Evolutionary conservation across 179 eudicot species (phyloP).

Genomic region (Sideroxylon spinosum): DNA sequence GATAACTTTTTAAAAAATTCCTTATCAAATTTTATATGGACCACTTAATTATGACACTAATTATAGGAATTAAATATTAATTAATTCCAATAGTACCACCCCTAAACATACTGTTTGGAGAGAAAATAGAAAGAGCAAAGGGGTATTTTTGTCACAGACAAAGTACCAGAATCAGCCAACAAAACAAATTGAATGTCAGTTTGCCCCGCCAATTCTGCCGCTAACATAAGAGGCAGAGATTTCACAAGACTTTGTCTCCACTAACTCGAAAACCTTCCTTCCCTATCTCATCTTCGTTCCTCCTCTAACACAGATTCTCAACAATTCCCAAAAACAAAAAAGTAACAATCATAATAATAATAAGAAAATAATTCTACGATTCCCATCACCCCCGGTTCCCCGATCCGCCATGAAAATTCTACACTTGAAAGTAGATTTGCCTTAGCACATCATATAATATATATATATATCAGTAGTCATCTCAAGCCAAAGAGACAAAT

Average conservation of each 20-base stretch:
- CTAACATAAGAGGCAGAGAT: conserved; percentile 14
- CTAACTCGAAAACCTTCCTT: neutral
- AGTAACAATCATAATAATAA: neutral
- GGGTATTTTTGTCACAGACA: neutral
- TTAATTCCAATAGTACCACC: no score
- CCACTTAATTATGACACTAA: no score
- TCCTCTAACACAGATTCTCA: neutral
- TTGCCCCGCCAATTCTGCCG: conserved; percentile 16
- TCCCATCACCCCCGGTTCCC: neutral
- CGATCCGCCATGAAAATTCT: neutral
- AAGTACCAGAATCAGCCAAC: neutral
- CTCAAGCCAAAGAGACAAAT: neutral
- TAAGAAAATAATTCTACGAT: neutral
- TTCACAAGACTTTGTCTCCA: conserved; percentile 17
- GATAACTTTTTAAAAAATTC: no score
- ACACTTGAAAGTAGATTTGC: no score
- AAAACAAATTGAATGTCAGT: neutral
- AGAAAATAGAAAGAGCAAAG: no score
- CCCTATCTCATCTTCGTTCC: no score
- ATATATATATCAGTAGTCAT: neutral
- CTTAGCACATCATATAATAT: no score
- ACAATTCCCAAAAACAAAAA: neutral
- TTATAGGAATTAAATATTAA: neutral
- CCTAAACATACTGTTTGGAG: no score
- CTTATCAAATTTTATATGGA: no score